Base-by-base conservation (phyloP, 2,329 filamentous ascomycete species). In the Lachnellula suecica region DNA sequence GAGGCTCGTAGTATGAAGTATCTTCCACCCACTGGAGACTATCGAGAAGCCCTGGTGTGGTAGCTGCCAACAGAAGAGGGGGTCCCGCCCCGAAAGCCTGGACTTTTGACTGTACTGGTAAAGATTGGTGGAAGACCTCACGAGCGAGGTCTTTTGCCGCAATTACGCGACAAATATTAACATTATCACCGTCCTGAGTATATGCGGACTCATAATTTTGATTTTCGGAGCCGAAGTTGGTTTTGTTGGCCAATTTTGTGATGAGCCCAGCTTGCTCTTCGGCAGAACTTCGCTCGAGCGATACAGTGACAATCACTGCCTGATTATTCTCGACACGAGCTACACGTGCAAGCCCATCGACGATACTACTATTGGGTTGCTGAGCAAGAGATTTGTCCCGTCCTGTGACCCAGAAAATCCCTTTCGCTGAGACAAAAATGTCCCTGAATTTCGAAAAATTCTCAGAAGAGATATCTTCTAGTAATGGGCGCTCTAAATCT, bases 11-110 rank as follows among this genome's bases (percentile, higher is more conserved):
- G 9, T 23, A 20, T 4, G 20, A 17, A 22, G 35, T 37, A 22
- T 58, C 54, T 25, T 59, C 52, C 4, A 54, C 29, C 25, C 58
- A 58, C 0, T 24, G 17, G 8, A 59, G 45, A 20, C 31, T 56
- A n/a, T 56, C 52, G 9, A 56, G 41, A n/a, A 54, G n/a, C 9
- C 59, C 58, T 23, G 51, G 47, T n/a, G n/a, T n/a, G n/a, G n/a
- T n/a, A n/a, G n/a, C n/a, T n/a, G n/a, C n/a, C n/a, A n/a, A n/a
- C n/a, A n/a, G 29, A 17, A 37, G 34, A 37, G n/a, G 34, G 5
- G 34, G 34, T 37, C 34, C n/a, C 17, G 8, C 15, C n/a, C n/a
- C 34, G 17, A 17, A 17, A 37, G 8, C 34, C 13, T 31, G 27
- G n/a, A n/a, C 17, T n/a, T 37, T 37, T 10, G 34, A 37, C 34